These are phyloP conservation scores for Citrullus colocynthis DNA, from an alignment of 306 rosid species.

Conservation along the genomic window DNA sequence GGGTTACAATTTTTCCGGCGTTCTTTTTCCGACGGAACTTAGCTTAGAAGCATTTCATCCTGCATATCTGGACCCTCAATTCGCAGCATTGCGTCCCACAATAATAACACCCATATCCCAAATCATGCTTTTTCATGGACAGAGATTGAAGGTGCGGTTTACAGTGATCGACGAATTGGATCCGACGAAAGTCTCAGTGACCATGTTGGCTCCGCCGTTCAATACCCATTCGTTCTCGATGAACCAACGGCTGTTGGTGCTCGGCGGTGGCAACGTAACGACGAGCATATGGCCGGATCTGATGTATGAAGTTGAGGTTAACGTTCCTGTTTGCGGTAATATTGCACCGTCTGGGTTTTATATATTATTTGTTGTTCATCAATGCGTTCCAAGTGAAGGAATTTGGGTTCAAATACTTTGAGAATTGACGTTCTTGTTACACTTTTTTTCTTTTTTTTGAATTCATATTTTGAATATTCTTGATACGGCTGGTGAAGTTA, in stretches of 20 bases:
- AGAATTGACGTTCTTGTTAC: not conserved
- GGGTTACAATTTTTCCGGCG: slow-evolving; percentile 15
- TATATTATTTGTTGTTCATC: slow-evolving; percentile 32
- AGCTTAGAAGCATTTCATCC: slow-evolving; percentile 11
- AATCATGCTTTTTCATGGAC: not conserved
- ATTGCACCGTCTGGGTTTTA: slow-evolving; percentile 46
- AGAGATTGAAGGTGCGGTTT: not conserved
- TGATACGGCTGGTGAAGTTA: not conserved
- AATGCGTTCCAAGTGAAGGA: slow-evolving; percentile 35
- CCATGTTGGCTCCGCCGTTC: slow-evolving; percentile 36
- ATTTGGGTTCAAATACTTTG: slow-evolving; percentile 26
- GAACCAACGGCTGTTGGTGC: slow-evolving; percentile 33
- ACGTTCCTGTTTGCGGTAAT: slow-evolving; percentile 16
- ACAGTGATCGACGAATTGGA: not conserved
- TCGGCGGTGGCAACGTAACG: not conserved
- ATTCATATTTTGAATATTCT: not conserved
- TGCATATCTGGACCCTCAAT: not conserved
- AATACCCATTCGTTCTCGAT: slow-evolving; percentile 43
- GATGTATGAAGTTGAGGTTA: slow-evolving; percentile 16
- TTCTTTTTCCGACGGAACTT: slow-evolving; percentile 6
- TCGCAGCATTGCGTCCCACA: not conserved
- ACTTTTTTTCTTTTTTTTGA: not conserved
- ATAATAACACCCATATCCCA: not conserved
- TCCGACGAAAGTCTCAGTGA: slow-evolving; percentile 12
- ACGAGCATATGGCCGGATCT: not conserved